Base-by-base conservation (phyloP, 2,329 filamentous ascomycete genomes). In the Trichothecium sympodiale region DNA sequence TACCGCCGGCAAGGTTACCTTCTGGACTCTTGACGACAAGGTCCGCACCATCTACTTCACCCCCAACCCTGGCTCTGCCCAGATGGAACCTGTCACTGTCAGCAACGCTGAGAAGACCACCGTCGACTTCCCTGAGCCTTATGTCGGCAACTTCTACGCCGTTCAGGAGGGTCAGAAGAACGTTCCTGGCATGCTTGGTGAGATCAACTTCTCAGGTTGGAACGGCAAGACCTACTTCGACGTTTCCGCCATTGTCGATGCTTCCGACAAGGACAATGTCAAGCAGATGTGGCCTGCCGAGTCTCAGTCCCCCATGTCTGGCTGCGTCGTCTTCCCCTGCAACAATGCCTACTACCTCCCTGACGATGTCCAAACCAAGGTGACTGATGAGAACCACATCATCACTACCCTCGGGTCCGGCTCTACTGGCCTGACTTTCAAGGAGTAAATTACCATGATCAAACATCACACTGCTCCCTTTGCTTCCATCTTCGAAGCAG, bases 321-420 rank as follows among this genome's bases (percentile, higher is more conserved):
- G 71, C 29, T 75, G 71, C 53, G 53, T 59, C 35, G 38, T 43
- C 8, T 73, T 67, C 59, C 69, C 69, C 33, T 76, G 71, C 57
- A 41, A 57, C 49, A 72, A 67, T 42, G 62, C 55, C 41, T 77
- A 77, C 63, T 71, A 66, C 54, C 51, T 59, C 13, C 48, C 60
- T 8, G 64, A 76, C 38, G 72, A 77, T 41, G 46, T 74, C 43
- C 66, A 72, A 56, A 77, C 72, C 49, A 68, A 71, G 55, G 51
- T 56, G 28, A 74, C 69, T 20, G 30, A 44, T 6, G 64, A 68
- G 52, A 50, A 45, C 13, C 60, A 72, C 42, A 55, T 76, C 45
- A 55, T 74, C 51, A 66, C 62, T 51, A 71, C 67, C 17, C 64
- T 72, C 8, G 67, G 68, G 32, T 27, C 45, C 31, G 56, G 58